Evolutionary conservation across 176 grass and related monocot species (phyloP), one percentile per base, ranked within the genome.

Genomic region (Metroxylon sagu): DNA sequence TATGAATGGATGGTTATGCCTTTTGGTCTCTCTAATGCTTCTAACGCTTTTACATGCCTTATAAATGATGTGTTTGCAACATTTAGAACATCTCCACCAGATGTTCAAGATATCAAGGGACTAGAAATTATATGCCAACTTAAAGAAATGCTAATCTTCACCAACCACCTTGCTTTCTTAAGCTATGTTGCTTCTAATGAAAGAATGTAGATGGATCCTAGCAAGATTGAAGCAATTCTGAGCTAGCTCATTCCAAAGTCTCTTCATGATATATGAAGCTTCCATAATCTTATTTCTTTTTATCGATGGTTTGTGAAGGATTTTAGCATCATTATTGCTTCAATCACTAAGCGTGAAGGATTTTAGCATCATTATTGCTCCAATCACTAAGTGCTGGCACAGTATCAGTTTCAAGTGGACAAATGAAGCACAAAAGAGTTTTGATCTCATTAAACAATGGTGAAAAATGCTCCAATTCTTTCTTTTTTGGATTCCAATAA

Each of bases 221-320:
- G 18, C 0, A 72, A 72, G 31, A 14, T 60, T 0, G 68, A 59
- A 19, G 68, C 56, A 6, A 50, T 71, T 71, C 6, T 21, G 5
- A 26, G 29, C 16, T 71, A 55, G 68, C 68, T 29, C 39, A 26
- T 5, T 23, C 54, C 68, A 18, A 71, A 52, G 3, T 25, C 56
- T 6, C 59, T 71, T 25, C 35, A 25, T 60, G 68, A 71, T 21
- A 21, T 71, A 2, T 2, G 56, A 17, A 71, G 68, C 14, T 71
- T 71, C 51, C 56, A 52, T 49, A 55, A 19, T 16, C 30, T 61
- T 17, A 31, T 25, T 0, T 60, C 54, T 16, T 71, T 61, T n/a
- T 71, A 71, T 48, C 19, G 55, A 1, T 15, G 55, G 4, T 72
- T 72, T 3, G 27, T 52, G 60, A n/a, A 16, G 61, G n/a, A 62